Evolutionary conservation across 257 asterid genomes (phyloP).

Genomic region (Primulina tabacum): DNA sequence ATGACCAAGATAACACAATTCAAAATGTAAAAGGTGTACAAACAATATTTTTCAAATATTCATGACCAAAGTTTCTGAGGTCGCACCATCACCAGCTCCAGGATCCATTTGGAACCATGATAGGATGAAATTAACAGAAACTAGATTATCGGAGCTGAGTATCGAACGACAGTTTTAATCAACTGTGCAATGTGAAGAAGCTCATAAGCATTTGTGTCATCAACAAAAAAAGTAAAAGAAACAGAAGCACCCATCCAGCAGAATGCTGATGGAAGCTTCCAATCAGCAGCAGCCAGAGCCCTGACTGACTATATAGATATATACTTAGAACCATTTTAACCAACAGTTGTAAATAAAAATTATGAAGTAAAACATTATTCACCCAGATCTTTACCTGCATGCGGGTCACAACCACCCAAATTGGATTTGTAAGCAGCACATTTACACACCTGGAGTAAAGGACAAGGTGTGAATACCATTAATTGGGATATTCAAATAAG

Average conservation of each 20-base stretch:
- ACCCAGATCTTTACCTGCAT: constrained; percentile 66
- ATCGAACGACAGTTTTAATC: neutral
- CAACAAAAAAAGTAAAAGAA: constrained; percentile 12
- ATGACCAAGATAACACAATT: neutral
- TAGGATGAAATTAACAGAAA: constrained; percentile 1
- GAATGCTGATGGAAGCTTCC: neutral
- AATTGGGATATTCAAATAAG: constrained; percentile 16
- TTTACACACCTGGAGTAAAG: constrained; percentile 68
- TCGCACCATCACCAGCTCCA: constrained; percentile 5
- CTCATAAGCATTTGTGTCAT: neutral
- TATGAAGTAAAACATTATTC: too few relatives aligned
- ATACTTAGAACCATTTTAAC: neutral
- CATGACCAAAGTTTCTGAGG: neutral
- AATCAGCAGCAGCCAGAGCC: neutral
- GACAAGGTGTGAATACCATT: constrained; percentile 24
- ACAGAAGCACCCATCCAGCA: constrained; percentile 2
- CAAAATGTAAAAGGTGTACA: neutral
- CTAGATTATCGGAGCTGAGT: constrained; percentile 8
- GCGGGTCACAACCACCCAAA: constrained; percentile 96
- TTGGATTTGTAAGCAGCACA: constrained; percentile 94
- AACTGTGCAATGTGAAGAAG: constrained; percentile 9
- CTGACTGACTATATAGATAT: neutral
- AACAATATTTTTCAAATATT: neutral
- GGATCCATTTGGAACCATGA: neutral
- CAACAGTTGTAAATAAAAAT: constrained; percentile 6